Percentiles rank a stretch among this genome's conserved stretches.
Conservation (phyloP, 768 basidiomycete genomes). For the Rhizopogon roseolus region DNA sequence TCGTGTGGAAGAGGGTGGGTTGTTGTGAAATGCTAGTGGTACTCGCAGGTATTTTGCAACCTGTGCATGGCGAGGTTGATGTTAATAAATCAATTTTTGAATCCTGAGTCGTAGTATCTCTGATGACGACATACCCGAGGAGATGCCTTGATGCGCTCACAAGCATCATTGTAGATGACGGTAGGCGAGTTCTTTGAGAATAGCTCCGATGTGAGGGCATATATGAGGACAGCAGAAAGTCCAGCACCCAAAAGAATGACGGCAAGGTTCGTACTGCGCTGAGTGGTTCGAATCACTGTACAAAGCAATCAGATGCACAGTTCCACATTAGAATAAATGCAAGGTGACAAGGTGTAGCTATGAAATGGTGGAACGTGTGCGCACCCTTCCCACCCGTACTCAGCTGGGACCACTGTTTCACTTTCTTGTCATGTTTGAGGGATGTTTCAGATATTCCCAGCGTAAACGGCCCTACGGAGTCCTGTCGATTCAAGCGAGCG, state of each 20-base stretch:
- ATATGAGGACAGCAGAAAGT: conserved; percentile 65
- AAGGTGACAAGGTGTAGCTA: not conserved
- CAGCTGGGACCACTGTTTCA: conserved; percentile 78
- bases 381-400: conserved; percentile 73
- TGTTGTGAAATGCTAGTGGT: conserved; percentile 75
- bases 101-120: not conserved
- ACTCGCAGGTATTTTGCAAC: conserved; percentile 64
- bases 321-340: conserved; percentile 13
- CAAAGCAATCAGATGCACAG: not conserved
- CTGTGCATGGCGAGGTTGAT: conserved; percentile 28
- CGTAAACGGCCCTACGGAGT: conserved; percentile 74
- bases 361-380: conserved; percentile 7
- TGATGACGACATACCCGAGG: conserved; percentile 33
- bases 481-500: conserved; percentile 37
- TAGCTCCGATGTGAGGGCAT: conserved; percentile 77
- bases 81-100: not conserved
- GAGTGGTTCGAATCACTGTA: conserved; percentile 48
- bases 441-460: conserved; percentile 62
- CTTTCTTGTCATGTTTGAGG: conserved; percentile 45
- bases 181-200: conserved; percentile 89
- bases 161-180: conserved; percentile 64
- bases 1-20: conserved; percentile 67
- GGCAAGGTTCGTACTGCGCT: conserved; percentile 45
- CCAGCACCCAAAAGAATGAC: conserved; percentile 76
- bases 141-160: conserved; percentile 45